Evolutionary conservation across 345 rosid genomes (phyloP).

Genomic region (Eucalyptus camaldulensis): DNA sequence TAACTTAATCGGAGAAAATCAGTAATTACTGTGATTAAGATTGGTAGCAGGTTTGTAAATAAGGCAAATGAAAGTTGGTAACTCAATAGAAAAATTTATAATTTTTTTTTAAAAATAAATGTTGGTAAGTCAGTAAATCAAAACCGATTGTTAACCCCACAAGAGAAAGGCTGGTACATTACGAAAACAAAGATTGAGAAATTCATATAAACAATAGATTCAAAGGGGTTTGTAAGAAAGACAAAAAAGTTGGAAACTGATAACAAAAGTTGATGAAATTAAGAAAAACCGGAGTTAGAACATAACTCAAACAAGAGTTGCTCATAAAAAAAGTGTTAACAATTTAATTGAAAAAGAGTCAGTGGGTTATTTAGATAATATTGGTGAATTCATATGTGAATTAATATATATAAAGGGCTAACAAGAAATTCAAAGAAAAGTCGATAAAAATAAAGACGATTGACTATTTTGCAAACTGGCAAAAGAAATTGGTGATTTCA

Average conservation of each 20-base stretch:
- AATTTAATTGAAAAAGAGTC: neutral
- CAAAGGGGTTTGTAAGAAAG: neutral
- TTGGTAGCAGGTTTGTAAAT: neutral
- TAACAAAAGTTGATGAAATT: neutral
- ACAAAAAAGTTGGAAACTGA: neutral
- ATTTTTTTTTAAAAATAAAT: neutral
- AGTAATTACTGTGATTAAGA: neutral
- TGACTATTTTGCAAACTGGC: neutral
- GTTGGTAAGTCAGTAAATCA: neutral
- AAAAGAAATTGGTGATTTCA: neutral
- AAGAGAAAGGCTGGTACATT: neutral
- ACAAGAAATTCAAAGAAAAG: neutral
- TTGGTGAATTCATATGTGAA: neutral
- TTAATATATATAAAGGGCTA: neutral
- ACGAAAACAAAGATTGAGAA: neutral
- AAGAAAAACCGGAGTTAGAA: neutral
- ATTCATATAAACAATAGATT: neutral
- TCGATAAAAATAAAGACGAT: neutral
- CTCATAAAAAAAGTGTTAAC: neutral
- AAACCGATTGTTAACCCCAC: neutral
- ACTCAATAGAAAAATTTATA: neutral
- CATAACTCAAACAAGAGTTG: neutral
- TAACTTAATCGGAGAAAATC: neutral
- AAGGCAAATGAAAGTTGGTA: neutral
- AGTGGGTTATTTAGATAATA: neutral